These are phyloP conservation scores for Leishmania guyanensis DNA, from an alignment of 208 protist species.

Conservation along the genomic window DNA sequence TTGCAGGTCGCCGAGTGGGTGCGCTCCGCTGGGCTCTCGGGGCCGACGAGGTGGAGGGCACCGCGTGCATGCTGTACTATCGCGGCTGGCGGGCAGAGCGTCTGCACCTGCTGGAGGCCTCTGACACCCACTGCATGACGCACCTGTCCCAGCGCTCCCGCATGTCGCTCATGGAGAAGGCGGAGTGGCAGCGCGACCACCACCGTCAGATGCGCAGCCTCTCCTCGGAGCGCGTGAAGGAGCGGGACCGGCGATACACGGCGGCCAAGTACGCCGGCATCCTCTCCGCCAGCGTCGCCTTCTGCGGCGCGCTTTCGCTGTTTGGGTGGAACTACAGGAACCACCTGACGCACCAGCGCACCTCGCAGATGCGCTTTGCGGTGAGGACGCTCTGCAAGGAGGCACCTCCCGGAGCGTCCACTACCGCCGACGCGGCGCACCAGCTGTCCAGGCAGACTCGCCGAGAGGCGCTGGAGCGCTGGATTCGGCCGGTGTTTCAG, in stretches of 20 bases:
- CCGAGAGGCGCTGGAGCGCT: constrained; percentile 38
- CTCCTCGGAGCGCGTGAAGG: constrained; percentile 86
- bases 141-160: constrained; percentile 80
- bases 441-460: constrained; percentile 60
- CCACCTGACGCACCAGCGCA: constrained; percentile 82
- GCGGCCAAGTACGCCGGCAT: constrained; percentile 89
- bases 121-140: constrained; percentile 68
- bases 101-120: constrained; percentile 78
- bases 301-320: constrained; percentile 79
- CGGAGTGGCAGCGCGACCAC: constrained; percentile 89
- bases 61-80: constrained; percentile 79
- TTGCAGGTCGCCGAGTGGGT: constrained; percentile 80
- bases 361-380: constrained; percentile 74
- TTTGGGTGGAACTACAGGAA: constrained; percentile 93
- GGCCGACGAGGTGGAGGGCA: constrained; percentile 56
- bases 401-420: too few species aligned
- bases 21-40: constrained; percentile 66
- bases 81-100: constrained; percentile 84
- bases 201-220: constrained; percentile 83
- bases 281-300: constrained; percentile 82
- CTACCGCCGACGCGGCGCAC: constrained; percentile 52
- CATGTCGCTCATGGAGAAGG: constrained; percentile 87
- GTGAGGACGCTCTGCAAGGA: constrained; percentile 50
- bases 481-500: constrained; percentile 51
- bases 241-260: constrained; percentile 81